A percentile compares a stretch with the other conserved stretches of the same genome.
Conservation (phyloP, 352 stramenopile species). For the Globisporangium canariense region DNA sequence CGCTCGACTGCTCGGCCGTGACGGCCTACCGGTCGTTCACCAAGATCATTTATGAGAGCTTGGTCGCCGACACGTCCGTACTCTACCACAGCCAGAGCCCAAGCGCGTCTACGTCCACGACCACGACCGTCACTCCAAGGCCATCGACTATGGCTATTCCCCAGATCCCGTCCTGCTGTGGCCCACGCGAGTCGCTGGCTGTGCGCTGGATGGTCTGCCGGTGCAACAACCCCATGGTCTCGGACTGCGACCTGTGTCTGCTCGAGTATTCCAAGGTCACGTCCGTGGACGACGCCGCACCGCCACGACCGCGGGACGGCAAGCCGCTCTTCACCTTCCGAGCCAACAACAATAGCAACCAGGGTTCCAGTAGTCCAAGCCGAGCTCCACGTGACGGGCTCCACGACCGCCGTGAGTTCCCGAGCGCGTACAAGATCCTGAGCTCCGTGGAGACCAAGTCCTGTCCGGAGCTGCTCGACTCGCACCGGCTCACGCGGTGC, state of each 20-base stretch:
- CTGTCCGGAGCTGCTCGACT: slow-evolving; percentile 60
- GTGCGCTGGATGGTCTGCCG: slow-evolving; percentile 73
- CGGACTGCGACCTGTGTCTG: slow-evolving; percentile 71
- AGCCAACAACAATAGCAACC: slow-evolving; percentile 35
- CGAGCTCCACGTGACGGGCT: slow-evolving; percentile 20
- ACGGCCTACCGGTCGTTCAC: slow-evolving; percentile 67
- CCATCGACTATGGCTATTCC: neutral
- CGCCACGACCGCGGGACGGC: slow-evolving; percentile 18
- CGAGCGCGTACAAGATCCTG: slow-evolving; percentile 69
- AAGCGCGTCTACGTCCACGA: neutral
- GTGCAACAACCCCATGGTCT: slow-evolving; percentile 58
- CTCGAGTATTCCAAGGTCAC: slow-evolving; percentile 67
- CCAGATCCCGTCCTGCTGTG: neutral
- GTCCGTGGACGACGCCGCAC: slow-evolving; percentile 42
- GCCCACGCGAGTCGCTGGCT: slow-evolving; percentile 37
- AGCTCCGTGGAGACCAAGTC: slow-evolving; percentile 60
- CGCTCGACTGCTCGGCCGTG: slow-evolving; percentile 50
- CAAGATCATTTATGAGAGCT: slow-evolving; percentile 69
- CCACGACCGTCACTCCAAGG: neutral
- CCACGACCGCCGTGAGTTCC: slow-evolving; percentile 24
- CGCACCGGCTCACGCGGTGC: slow-evolving; percentile 56
- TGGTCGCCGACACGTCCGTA: slow-evolving; percentile 68
- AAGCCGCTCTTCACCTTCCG: slow-evolving; percentile 15
- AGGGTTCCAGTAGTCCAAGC: neutral
- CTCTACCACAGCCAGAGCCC: slow-evolving; percentile 56